These are phyloP conservation scores for Chondrus crispus DNA, from an alignment of 23 red algal species.

Conservation along the genomic window DNA sequence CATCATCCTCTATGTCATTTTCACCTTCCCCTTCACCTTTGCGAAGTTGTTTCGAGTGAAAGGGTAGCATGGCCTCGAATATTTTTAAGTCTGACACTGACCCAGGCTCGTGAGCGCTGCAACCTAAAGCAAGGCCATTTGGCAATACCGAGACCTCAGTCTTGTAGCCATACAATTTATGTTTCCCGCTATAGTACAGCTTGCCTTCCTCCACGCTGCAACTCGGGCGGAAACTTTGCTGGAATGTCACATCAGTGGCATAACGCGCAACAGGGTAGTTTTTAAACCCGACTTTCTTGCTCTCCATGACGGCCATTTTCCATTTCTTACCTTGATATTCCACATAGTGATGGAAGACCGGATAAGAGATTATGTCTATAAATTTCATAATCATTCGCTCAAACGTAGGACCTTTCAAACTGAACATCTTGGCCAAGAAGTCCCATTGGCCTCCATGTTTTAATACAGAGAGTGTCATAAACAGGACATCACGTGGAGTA, in stretches of 20 bases:
- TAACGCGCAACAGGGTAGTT: background rate
- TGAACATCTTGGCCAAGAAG: background rate
- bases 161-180: background rate
- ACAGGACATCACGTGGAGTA: constrained; percentile 1
- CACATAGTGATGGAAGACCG: background rate
- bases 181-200: background rate
- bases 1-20: background rate
- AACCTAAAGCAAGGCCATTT: background rate
- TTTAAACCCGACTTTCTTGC: background rate
- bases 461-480: background rate
- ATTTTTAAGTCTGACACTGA: constrained; percentile 12
- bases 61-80: background rate
- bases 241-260: background rate
- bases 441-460: constrained; percentile 1
- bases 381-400: background rate
- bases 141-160: background rate
- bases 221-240: background rate
- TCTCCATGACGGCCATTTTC: background rate
- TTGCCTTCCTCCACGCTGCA: background rate
- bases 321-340: background rate
- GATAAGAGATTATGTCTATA: background rate
- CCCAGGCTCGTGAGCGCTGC: background rate
- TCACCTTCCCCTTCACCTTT: background rate
- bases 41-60: background rate
- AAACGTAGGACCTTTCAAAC: background rate